Percentiles rank a stretch among this genome's conserved stretches.
Conservation (phyloP, 83 land plant genomes). For the Isoetes engelmannii region DNA sequence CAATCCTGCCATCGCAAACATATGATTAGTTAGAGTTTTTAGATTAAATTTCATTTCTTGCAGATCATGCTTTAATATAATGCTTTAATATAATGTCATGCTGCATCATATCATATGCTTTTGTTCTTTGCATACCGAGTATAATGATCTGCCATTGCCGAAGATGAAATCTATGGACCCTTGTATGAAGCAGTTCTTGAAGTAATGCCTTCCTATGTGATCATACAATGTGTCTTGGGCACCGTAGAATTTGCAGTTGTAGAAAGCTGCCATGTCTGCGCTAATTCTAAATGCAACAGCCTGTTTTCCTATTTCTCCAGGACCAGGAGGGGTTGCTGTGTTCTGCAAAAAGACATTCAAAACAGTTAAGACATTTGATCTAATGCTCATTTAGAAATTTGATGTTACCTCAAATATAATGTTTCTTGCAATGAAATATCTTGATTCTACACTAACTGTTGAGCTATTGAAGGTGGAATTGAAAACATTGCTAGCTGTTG, state of each 20-base stretch:
- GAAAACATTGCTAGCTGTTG: neutral
- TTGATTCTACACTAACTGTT: neutral
- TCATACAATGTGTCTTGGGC: neutral
- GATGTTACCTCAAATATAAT: neutral
- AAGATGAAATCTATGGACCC: neutral
- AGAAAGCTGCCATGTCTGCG: neutral
- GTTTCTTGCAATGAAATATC: neutral
- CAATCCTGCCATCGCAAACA: too few relatives aligned
- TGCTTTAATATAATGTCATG: too few relatives aligned
- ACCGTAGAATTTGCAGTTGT: slow-evolving; percentile 1
- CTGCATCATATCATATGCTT: too few relatives aligned
- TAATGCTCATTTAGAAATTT: neutral
- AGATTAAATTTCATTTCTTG: too few relatives aligned
- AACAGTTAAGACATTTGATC: neutral
- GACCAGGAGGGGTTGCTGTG: neutral
- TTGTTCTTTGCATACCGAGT: neutral
- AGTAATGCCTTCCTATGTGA: neutral
- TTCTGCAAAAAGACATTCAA: neutral
- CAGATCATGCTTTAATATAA: too few relatives aligned
- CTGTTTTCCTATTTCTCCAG: slow-evolving; percentile 1
- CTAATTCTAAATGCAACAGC: neutral
- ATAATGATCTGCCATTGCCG: slow-evolving; percentile 4
- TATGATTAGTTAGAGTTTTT: too few relatives aligned
- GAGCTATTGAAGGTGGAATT: neutral
- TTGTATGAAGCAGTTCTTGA: slow-evolving; percentile 1